phyloP scores from a whole-genome alignment of 2,329 filamentous ascomycete species.

The Eutypella sp. region DNA sequence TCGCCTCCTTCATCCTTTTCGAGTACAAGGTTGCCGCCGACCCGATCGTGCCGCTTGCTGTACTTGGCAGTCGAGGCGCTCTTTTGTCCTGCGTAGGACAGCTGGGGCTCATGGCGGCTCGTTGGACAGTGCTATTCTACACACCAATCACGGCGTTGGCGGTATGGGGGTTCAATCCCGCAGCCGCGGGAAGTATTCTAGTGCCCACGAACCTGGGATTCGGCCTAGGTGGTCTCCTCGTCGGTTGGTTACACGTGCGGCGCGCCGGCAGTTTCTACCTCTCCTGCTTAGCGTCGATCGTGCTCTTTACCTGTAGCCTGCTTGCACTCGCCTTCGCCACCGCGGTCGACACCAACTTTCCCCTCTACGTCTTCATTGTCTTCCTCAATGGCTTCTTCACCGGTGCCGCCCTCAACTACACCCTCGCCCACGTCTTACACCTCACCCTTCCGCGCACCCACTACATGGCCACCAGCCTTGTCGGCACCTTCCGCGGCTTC shows the following conservation, averaged over 20 bases:
- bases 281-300: constrained; percentile 54
- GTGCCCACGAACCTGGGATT: constrained; percentile 81
- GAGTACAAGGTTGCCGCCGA: constrained; percentile 61
- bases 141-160: constrained; percentile 75
- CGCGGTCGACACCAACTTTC: constrained; percentile 41
- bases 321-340: constrained; percentile 51
- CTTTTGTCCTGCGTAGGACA: constrained; percentile 70
- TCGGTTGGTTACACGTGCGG: constrained; percentile 71
- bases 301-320: constrained; percentile 57
- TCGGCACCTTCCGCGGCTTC: constrained; percentile 77
- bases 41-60: constrained; percentile 68
- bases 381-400: constrained; percentile 69
- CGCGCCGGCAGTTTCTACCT: constrained; percentile 69
- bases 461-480: constrained; percentile 69
- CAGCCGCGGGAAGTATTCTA: constrained; percentile 68
- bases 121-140: constrained; percentile 79
- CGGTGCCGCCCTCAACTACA: constrained; percentile 74
- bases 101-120: constrained; percentile 72
- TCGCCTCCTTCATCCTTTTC: constrained; percentile 53
- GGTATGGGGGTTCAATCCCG: constrained; percentile 64
- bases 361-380: constrained; percentile 53
- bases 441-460: constrained; percentile 62
- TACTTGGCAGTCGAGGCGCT: constrained; percentile 66
- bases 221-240: constrained; percentile 65
- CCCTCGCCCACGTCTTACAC: constrained; percentile 73